Conservation (phyloP, 805 yeast genomes). For the Pichia exigua region DNA sequence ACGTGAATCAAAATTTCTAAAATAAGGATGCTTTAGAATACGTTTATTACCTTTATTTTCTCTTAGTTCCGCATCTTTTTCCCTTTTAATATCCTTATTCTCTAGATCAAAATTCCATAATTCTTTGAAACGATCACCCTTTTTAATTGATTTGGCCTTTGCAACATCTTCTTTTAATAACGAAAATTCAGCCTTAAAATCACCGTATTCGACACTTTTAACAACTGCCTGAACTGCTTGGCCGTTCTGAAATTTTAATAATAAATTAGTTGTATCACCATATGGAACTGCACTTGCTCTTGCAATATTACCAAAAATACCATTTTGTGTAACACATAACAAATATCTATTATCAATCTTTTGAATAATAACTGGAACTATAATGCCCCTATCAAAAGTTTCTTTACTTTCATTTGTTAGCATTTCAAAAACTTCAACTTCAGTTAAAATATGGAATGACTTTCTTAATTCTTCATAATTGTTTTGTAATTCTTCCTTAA, state of each 20-base stretch:
- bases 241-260: conserved; percentile 42
- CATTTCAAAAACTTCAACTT: conserved; percentile 73
- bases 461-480: conserved; percentile 84
- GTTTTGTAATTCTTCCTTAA: conserved; percentile 77
- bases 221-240: conserved; percentile 87
- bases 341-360: conserved; percentile 44
- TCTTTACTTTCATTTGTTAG: conserved; percentile 80
- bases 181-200: conserved; percentile 67
- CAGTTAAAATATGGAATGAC: conserved; percentile 55
- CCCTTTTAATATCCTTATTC: conserved; percentile 51
- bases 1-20: conserved; percentile 68
- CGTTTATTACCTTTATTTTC: conserved; percentile 64
- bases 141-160: conserved; percentile 41
- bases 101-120: conserved; percentile 82
- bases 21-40: conserved; percentile 85
- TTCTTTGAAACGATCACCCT: conserved; percentile 40
- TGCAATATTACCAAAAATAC: conserved; percentile 35
- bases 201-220: conserved; percentile 60
- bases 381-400: conserved; percentile 56
- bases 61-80: conserved; percentile 51
- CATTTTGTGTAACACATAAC: conserved; percentile 44
- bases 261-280: conserved; percentile 36
- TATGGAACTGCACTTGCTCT: conserved; percentile 34
- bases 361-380: conserved; percentile 68
- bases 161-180: conserved; percentile 58